Percentiles rank a stretch among this genome's conserved stretches.
phyloP scores from a whole-genome alignment of 352 stramenopile species.

The Globisporangium cederbergense region DNA sequence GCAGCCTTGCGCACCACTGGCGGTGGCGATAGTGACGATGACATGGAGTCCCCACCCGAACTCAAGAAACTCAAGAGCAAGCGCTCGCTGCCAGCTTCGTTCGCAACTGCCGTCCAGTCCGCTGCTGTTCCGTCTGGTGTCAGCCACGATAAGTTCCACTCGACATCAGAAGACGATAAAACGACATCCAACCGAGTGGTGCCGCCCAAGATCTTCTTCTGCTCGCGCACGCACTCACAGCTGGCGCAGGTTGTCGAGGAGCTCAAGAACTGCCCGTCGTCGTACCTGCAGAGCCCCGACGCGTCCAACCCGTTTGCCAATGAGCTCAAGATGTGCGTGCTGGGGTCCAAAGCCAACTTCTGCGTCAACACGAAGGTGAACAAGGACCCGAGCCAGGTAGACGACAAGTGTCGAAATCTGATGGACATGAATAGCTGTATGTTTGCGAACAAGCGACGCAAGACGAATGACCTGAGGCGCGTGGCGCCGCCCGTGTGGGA shows the following conservation, averaged over 20 bases:
- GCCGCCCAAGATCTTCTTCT: slow-evolving; percentile 81
- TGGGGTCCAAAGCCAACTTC: slow-evolving; percentile 78
- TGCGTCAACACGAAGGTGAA: slow-evolving; percentile 81
- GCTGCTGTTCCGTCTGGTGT: neutral
- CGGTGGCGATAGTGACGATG: neutral
- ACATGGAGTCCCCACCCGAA: slow-evolving; percentile 8
- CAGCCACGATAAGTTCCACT: slow-evolving; percentile 24
- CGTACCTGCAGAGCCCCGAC: slow-evolving; percentile 49
- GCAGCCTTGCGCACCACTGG: neutral
- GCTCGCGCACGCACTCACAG: slow-evolving; percentile 87
- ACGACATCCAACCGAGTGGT: slow-evolving; percentile 21
- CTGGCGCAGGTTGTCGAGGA: slow-evolving; percentile 78
- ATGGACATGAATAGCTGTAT: slow-evolving; percentile 50
- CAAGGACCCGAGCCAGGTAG: slow-evolving; percentile 43
- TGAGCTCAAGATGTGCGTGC: slow-evolving; percentile 70
- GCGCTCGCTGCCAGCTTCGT: slow-evolving; percentile 26
- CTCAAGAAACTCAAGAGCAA: slow-evolving; percentile 19
- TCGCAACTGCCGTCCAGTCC: slow-evolving; percentile 8
- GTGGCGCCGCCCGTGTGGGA: slow-evolving; percentile 73
- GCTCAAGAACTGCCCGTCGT: slow-evolving; percentile 69
- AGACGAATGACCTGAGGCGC: slow-evolving; percentile 45
- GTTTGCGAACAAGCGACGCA: slow-evolving; percentile 55
- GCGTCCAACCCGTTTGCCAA: slow-evolving; percentile 28
- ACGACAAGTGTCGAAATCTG: slow-evolving; percentile 72
- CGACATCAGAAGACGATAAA: neutral